Base-by-base conservation (phyloP, 805 yeast genomes). In the Yarrowia divulgata region DNA sequence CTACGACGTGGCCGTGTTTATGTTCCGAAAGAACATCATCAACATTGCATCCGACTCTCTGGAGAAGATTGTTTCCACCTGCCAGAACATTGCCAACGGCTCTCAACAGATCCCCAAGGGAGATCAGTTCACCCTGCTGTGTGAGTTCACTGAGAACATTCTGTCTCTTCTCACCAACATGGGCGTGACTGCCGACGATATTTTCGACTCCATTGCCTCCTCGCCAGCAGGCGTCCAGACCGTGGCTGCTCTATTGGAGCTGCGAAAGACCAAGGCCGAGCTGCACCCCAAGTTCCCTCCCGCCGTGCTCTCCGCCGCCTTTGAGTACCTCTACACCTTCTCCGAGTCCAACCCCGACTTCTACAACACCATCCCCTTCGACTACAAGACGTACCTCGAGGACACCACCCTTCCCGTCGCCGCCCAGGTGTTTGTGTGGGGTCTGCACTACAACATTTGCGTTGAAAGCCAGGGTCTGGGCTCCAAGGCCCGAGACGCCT, bases 1-100 rank as follows among this genome's bases (percentile, higher is more conserved):
- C 23, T 88, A 91, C 73, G 97, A 91, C 72, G 84, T 91, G 45
- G 87, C 92, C 35, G 85, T 86, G 23, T 86, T 85, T 76, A 77
- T 90, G 68, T 90, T 96, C 90, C 85, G 98, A 75, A 86, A 87
- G 18, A 87, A 90, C 71, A 86, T 94, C 50, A 88, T 97, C 90
- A 81, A 84, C 0, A 79, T 85, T 35, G 82, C 92, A 49, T 85
- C 83, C 58, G 72, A 76, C 5, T 85, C 88, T 1, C 79, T 91
- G 54, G 76, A 76, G 0, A 88, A 88, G 71, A 83, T 87, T 32
- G 76, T 81, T 45, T 76, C 75, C 0, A 85, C 91, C 0, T 80
- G 88, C 54, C 76, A 80, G 32, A 82, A 23, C 34, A 34, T 69
- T n/a, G 23, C 35, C 43, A 34, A 46, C 29, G 43, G 50, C 39